Evolutionary conservation across 2,329 filamentous ascomycete species (phyloP).

Genomic region (Colletotrichum sp.): DNA sequence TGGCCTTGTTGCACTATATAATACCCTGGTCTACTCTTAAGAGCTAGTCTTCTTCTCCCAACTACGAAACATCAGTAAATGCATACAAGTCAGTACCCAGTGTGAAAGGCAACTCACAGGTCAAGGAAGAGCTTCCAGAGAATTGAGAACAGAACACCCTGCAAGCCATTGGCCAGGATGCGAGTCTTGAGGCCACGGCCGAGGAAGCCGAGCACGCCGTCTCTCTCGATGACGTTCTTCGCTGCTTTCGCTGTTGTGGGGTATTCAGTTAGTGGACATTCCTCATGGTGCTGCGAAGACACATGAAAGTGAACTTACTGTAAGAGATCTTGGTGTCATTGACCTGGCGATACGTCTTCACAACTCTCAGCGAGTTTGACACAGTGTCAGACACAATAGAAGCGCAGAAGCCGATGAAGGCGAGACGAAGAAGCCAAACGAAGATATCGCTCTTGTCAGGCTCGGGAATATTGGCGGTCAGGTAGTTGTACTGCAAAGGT

Average conservation of each 20-base stretch:
- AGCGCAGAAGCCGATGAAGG: conserved; percentile 48
- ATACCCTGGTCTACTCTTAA: background rate
- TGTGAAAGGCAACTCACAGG: conserved; percentile 39
- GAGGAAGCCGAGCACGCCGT: conserved; percentile 47
- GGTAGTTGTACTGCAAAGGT: conserved; percentile 44
- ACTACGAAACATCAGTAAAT: background rate
- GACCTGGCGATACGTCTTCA: conserved; percentile 56
- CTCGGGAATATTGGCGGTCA: conserved; percentile 42
- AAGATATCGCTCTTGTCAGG: conserved; percentile 43
- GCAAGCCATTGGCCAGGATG: conserved; percentile 52
- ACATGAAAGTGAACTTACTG: conserved; percentile 29
- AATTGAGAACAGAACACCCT: conserved; percentile 52
- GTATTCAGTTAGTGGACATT: background rate
- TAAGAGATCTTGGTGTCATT: conserved; percentile 53
- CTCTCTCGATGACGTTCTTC: conserved; percentile 40
- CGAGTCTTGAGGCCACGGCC: conserved; percentile 52
- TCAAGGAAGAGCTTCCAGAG: conserved; percentile 55
- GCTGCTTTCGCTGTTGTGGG: conserved; percentile 44
- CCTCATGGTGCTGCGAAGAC: no score
- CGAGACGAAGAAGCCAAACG: conserved; percentile 48
- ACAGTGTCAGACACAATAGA: conserved; percentile 50
- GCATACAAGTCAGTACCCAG: background rate
- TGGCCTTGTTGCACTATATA: background rate
- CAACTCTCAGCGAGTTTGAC: conserved; percentile 51
- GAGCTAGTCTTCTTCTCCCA: conserved; percentile 18